phyloP scores from a whole-genome alignment of 208 protist species.

The Leishmania turanica region DNA sequence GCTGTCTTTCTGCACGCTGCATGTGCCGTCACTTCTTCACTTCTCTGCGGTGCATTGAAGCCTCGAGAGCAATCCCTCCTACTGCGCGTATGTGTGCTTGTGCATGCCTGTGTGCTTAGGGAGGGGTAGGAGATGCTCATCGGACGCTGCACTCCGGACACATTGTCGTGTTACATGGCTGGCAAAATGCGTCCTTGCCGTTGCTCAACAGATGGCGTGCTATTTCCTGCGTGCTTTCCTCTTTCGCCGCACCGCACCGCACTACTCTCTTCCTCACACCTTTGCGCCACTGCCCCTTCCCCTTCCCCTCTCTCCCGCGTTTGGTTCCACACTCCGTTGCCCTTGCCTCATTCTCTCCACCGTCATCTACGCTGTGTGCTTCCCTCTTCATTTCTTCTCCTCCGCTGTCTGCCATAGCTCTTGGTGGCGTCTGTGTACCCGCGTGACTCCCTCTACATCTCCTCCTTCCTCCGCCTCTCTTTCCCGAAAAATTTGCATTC shows the following conservation, averaged over 20 bases:
- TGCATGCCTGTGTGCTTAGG: neutral
- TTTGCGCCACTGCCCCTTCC: neutral
- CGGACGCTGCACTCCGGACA: neutral
- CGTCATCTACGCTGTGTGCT: too few species aligned
- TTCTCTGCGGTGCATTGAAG: neutral
- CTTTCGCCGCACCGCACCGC: neutral
- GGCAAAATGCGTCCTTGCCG: neutral
- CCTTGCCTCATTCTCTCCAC: neutral
- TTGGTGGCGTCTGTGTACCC: neutral
- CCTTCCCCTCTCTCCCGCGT: slow-evolving; percentile 6
- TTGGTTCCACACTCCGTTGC: neutral
- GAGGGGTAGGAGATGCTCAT: neutral
- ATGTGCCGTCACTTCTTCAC: neutral
- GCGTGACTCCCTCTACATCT: neutral
- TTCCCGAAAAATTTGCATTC: neutral
- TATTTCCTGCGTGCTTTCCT: neutral
- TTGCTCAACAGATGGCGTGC: neutral
- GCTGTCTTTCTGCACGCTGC: neutral
- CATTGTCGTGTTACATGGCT: neutral
- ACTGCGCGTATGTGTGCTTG: neutral
- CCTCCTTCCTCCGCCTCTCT: neutral
- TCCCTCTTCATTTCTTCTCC: neutral
- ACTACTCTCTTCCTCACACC: neutral
- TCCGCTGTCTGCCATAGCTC: neutral
- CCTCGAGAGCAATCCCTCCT: neutral